Evolutionary conservation across 2,329 filamentous ascomycete species (phyloP).

Genomic region (Aspergillus vadensis): DNA sequence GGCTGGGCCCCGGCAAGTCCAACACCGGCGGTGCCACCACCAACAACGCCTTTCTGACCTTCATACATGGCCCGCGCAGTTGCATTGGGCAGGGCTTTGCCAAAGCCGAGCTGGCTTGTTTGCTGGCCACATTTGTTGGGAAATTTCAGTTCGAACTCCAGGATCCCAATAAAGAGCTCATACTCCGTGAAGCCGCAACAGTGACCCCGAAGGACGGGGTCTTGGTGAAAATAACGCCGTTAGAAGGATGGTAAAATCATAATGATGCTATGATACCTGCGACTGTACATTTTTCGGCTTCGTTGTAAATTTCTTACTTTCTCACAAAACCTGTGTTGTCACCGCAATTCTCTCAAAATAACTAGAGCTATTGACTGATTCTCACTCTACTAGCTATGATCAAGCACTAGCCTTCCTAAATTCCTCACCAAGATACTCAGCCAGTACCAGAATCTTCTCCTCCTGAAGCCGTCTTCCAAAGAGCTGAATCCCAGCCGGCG

Average conservation of each 20-base stretch:
- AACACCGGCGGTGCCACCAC: slow-evolving; percentile 71
- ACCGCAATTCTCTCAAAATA: background rate
- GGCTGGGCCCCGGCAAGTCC: slow-evolving; percentile 56
- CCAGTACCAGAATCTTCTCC: slow-evolving; percentile 53
- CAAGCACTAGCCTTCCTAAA: background rate
- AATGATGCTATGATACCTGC: background rate
- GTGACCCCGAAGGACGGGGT: slow-evolving; percentile 72
- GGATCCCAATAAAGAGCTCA: slow-evolving; percentile 61
- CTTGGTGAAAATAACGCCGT: slow-evolving; percentile 62
- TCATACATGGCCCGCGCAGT: slow-evolving; percentile 80
- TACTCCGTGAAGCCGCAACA: slow-evolving; percentile 71
- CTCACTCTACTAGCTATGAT: background rate
- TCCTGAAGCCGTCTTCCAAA: slow-evolving; percentile 54
- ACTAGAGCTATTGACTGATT: background rate
- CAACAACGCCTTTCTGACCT: slow-evolving; percentile 79
- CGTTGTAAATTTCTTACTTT: background rate
- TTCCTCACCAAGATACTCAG: slow-evolving; percentile 41
- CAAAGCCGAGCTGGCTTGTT: slow-evolving; percentile 78
- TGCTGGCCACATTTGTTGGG: slow-evolving; percentile 76
- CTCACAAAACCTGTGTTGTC: background rate
- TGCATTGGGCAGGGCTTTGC: slow-evolving; percentile 85
- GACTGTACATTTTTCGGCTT: background rate
- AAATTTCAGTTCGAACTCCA: slow-evolving; percentile 69
- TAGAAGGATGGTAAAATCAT: slow-evolving; percentile 33
- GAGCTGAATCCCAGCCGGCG: slow-evolving; percentile 52